phyloP scores from a whole-genome alignment of 2,329 filamentous ascomycete genomes.

The Stachybotrys elegans region DNA sequence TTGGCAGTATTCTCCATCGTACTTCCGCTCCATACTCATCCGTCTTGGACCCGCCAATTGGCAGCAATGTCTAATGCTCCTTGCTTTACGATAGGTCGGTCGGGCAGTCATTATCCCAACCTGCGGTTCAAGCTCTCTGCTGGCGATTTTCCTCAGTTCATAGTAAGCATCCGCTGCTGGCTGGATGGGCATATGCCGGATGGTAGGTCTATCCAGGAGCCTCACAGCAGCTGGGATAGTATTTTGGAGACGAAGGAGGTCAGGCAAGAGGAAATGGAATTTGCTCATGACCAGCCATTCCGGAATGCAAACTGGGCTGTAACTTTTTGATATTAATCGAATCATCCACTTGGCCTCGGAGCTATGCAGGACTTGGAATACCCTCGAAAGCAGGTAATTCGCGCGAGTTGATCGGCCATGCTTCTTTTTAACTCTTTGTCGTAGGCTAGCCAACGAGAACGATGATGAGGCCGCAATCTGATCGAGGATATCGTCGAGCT shows the following conservation, averaged over 20 bases:
- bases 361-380: constrained; percentile 16
- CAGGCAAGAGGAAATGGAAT: constrained; percentile 5
- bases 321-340: constrained; percentile 2
- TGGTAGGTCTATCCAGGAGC: constrained; percentile 61
- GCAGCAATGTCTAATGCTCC: constrained; percentile 1
- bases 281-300: constrained; percentile 4
- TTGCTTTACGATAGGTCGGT: not conserved
- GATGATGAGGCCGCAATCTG: constrained; percentile 1
- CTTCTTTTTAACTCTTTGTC: constrained; percentile 1
- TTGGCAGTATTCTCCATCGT: constrained; percentile 1
- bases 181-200: constrained; percentile 35
- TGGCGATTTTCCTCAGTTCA: not conserved
- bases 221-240: constrained; percentile 35
- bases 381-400: not conserved
- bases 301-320: constrained; percentile 2
- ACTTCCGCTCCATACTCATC: constrained; percentile 1
- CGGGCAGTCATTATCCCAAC: not conserved
- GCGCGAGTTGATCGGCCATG: not conserved
- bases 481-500: constrained; percentile 1
- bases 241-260: constrained; percentile 6
- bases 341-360: constrained; percentile 16
- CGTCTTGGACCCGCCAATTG: not conserved
- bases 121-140: not conserved
- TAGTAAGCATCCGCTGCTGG: not conserved
- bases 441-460: not conserved